Conservation (phyloP, 2,329 filamentous ascomycete genomes). For the Cladosporium halotolerans region DNA sequence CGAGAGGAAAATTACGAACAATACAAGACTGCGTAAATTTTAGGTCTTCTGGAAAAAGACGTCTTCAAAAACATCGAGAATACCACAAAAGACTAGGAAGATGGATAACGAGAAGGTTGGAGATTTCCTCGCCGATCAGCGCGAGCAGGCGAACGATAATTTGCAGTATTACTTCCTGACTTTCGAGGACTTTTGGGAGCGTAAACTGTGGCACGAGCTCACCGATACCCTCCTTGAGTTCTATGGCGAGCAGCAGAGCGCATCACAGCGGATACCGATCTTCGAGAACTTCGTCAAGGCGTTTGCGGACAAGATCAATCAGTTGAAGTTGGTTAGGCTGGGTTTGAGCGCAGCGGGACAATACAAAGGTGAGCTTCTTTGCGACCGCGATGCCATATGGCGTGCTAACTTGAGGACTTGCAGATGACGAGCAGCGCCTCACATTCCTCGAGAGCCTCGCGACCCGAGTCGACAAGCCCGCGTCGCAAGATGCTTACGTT, state of each 20-base stretch:
- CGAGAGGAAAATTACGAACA: no score
- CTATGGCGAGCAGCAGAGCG: conserved; percentile 77
- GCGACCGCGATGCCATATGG: background rate
- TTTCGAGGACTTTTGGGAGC: conserved; percentile 96
- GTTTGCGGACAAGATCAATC: conserved; percentile 98
- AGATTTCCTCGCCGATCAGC: conserved; percentile 86
- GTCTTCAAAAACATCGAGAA: no score
- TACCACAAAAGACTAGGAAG: conserved; percentile 8
- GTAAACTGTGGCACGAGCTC: conserved; percentile 98
- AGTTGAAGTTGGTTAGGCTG: conserved; percentile 89
- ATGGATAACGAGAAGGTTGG: conserved; percentile 87
- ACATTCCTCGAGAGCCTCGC: conserved; percentile 76
- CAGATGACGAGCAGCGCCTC: conserved; percentile 82
- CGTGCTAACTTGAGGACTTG: background rate
- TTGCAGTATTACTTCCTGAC: conserved; percentile 81
- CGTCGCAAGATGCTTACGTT: conserved; percentile 91
- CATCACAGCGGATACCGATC: conserved; percentile 75
- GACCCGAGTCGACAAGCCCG: conserved; percentile 82
- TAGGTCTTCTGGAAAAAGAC: background rate
- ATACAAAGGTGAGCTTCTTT: conserved; percentile 58
- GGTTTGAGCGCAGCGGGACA: conserved; percentile 81
- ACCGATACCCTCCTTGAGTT: conserved; percentile 82
- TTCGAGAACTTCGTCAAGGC: conserved; percentile 93
- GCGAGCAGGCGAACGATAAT: conserved; percentile 79
- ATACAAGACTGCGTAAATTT: no score